Evolutionary conservation across 192 early-diverging fungal genomes (phyloP).

Genomic region (Entomortierella parvispora): DNA sequence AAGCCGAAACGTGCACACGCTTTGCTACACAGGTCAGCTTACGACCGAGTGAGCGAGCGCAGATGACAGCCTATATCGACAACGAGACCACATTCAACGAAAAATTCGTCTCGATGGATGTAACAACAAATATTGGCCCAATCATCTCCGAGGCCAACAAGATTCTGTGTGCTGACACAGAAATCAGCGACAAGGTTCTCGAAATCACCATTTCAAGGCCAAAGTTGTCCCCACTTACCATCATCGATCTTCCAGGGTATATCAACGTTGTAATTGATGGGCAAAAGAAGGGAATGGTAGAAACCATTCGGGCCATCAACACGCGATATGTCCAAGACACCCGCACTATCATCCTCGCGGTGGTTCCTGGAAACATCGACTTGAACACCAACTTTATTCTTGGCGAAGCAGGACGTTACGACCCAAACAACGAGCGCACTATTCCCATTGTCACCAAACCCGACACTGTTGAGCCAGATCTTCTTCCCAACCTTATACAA

Average conservation of each 20-base stretch:
- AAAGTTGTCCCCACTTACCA: conserved; percentile 39
- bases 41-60: background rate
- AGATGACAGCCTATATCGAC: conserved; percentile 30
- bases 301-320: conserved; percentile 37
- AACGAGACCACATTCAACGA: conserved; percentile 26
- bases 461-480: conserved; percentile 33
- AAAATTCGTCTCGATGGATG: background rate
- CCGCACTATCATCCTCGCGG: conserved; percentile 40
- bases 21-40: conserved; percentile 44
- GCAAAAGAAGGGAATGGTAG: conserved; percentile 37
- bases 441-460: conserved; percentile 49
- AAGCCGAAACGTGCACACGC: conserved; percentile 31
- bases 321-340: conserved; percentile 41
- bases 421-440: conserved; percentile 34
- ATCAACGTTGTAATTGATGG: conserved; percentile 40
- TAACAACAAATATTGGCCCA: conserved; percentile 1
- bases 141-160: conserved; percentile 29
- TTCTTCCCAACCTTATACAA: conserved; percentile 31
- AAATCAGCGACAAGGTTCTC: conserved; percentile 48
- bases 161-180: conserved; percentile 25
- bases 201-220: conserved; percentile 45
- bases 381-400: conserved; percentile 44
- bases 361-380: conserved; percentile 42
- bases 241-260: conserved; percentile 40
- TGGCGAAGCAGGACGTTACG: conserved; percentile 42